Evolutionary conservation across 1,284 basidiomycete genomes (phyloP).

Genomic region (Trichosporon sp.): DNA sequence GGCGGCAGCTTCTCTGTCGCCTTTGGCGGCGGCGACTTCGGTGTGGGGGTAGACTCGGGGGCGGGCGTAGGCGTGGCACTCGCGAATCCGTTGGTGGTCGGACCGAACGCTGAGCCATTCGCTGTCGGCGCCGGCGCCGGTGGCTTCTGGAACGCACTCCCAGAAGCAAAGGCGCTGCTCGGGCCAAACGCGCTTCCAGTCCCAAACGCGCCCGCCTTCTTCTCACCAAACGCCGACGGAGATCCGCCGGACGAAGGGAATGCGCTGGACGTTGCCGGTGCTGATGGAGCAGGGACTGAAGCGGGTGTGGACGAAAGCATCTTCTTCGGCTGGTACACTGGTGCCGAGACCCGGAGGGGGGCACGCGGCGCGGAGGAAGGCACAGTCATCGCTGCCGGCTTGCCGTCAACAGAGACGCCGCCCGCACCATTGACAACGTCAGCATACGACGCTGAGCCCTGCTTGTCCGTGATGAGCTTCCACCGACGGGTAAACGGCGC

Average conservation of each 20-base stretch:
- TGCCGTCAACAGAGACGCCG: constrained; percentile 26
- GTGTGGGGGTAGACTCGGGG: background rate
- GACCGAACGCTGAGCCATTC: background rate
- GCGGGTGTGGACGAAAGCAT: background rate
- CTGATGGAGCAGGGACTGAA: background rate
- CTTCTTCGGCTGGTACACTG: background rate
- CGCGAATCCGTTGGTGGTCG: background rate
- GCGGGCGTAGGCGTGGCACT: background rate
- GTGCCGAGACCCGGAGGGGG: background rate
- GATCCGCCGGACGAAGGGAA: background rate
- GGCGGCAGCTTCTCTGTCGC: background rate
- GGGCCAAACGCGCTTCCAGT: background rate
- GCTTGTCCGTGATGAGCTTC: constrained; percentile 72
- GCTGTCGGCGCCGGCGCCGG: background rate
- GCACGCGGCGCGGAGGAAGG: background rate
- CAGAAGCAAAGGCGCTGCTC: background rate
- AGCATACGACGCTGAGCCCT: constrained; percentile 58
- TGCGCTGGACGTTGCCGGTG: background rate
- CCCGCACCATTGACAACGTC: constrained; percentile 76
- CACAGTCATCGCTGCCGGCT: background rate
- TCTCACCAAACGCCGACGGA: background rate
- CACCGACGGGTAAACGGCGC: constrained; percentile 59
- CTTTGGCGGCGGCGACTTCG: background rate
- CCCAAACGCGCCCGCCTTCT: background rate
- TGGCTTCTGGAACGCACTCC: background rate